Percentiles rank a stretch among this genome's conserved stretches.
These are phyloP conservation scores for Lentinula aciculospora DNA, from an alignment of 768 basidiomycete genomes.

Conservation along the genomic window DNA sequence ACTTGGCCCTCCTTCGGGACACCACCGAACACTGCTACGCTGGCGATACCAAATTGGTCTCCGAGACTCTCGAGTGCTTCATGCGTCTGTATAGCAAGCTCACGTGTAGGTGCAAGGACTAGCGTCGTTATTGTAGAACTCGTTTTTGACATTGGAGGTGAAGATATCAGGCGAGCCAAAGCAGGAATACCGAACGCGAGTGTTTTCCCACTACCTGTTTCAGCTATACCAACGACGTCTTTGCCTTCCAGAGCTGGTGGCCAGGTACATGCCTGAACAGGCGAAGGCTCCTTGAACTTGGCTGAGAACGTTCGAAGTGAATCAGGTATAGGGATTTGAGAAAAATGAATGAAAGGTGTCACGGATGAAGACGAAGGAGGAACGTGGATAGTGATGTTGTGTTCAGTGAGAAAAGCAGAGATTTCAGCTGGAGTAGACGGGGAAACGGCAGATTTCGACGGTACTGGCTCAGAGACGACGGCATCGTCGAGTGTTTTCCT, in stretches of 20 bases:
- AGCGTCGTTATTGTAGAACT: slow-evolving; percentile 52
- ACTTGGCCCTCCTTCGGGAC: slow-evolving; percentile 85
- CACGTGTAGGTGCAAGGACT: slow-evolving; percentile 91
- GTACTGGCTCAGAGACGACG: not conserved
- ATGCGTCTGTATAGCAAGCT: slow-evolving; percentile 94
- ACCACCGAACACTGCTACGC: slow-evolving; percentile 93
- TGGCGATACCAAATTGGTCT: slow-evolving; percentile 65
- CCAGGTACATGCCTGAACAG: slow-evolving; percentile 96
- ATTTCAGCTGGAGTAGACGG: slow-evolving; percentile 34
- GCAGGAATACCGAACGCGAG: slow-evolving; percentile 94
- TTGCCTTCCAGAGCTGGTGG: slow-evolving; percentile 73
- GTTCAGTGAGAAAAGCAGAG: slow-evolving; percentile 60
- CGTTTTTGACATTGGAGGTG: slow-evolving; percentile 21
- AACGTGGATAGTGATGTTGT: slow-evolving; percentile 69
- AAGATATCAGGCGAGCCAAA: slow-evolving; percentile 55
- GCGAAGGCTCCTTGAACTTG: slow-evolving; percentile 81
- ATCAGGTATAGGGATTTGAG: slow-evolving; percentile 61
- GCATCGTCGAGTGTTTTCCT: slow-evolving; percentile 24
- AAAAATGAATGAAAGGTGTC: slow-evolving; percentile 70
- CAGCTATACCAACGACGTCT: slow-evolving; percentile 95
- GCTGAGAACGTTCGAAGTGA: slow-evolving; percentile 58
- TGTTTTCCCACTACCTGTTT: slow-evolving; percentile 97
- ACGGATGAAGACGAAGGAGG: slow-evolving; percentile 38
- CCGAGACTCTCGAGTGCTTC: slow-evolving; percentile 74
- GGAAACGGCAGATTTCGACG: slow-evolving; percentile 11